Percentiles rank a stretch among this genome's conserved stretches.
Evolutionary conservation across 805 yeast species (phyloP).

Genomic region (Candida peoriensis): DNA sequence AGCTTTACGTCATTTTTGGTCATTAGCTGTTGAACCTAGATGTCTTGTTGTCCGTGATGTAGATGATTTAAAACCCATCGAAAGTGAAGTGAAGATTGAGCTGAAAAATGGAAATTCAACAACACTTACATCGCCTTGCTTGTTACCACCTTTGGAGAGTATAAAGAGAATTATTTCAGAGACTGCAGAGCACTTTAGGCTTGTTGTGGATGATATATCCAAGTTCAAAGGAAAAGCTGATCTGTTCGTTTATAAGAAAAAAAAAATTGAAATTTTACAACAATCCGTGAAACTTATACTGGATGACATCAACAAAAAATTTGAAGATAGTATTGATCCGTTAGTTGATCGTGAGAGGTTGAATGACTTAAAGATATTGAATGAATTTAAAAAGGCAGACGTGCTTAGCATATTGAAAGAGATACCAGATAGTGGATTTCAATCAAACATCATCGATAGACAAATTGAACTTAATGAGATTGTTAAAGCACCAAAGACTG

Average conservation of each 20-base stretch:
- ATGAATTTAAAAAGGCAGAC: conserved; percentile 15
- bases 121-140: conserved; percentile 52
- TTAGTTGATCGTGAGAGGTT: conserved; percentile 1
- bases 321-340: conserved; percentile 12
- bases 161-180: conserved; percentile 44
- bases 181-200: conserved; percentile 47
- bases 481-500: conserved; percentile 34
- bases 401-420: conserved; percentile 10
- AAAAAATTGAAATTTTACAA: conserved; percentile 25
- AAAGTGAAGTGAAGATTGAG: conserved; percentile 33
- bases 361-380: conserved; percentile 12
- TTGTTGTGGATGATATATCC: conserved; percentile 34
- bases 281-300: conserved; percentile 29
- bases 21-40: conserved; percentile 72
- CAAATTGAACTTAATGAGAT: conserved; percentile 45
- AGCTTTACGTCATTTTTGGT: conserved; percentile 89
- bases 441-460: conserved; percentile 47
- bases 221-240: conserved; percentile 24
- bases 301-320: conserved; percentile 16
- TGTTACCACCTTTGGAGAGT: conserved; percentile 54
- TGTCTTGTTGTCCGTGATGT: conserved; percentile 77
- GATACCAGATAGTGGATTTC: conserved; percentile 18
- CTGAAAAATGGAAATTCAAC: conserved; percentile 33
- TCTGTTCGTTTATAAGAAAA: conserved; percentile 47
- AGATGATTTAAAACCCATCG: conserved; percentile 49